These are phyloP conservation scores for Tuber calosporum DNA, from an alignment of 495 filamentous ascomycete species.

Conservation along the genomic window DNA sequence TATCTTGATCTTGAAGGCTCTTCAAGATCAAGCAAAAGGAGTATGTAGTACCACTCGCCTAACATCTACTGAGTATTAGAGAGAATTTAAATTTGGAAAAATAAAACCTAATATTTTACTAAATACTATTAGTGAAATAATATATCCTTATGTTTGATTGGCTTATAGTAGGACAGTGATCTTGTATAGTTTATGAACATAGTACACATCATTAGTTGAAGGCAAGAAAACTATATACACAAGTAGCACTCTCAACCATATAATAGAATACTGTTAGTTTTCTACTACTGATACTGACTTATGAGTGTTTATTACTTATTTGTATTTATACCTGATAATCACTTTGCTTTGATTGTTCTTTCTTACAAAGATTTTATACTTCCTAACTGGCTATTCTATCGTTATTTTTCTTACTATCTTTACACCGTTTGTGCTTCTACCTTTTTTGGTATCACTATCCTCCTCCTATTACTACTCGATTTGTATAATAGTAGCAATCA, in stretches of 20 bases:
- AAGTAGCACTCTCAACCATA: neutral
- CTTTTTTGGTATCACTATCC: too few relatives aligned
- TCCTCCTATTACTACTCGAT: too few relatives aligned
- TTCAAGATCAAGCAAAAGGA: neutral
- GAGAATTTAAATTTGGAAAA: neutral
- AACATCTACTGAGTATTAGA: neutral
- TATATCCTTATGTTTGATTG: neutral
- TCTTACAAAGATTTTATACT: too few relatives aligned
- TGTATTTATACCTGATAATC: too few relatives aligned
- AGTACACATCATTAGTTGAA: neutral
- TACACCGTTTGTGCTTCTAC: too few relatives aligned
- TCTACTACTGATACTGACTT: too few relatives aligned
- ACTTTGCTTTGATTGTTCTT: too few relatives aligned
- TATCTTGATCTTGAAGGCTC: constrained; percentile 1
- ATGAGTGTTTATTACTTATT: too few relatives aligned
- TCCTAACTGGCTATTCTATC: too few relatives aligned
- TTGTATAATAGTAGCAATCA: too few relatives aligned
- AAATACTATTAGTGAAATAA: neutral
- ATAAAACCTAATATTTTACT: neutral
- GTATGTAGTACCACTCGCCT: neutral
- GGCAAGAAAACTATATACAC: neutral
- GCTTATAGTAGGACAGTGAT: neutral
- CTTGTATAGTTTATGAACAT: neutral
- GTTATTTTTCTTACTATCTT: too few relatives aligned
- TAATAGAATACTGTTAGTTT: too few relatives aligned